phyloP scores from a whole-genome alignment of 2,329 filamentous ascomycete species.

The Dryadomyces quercivorus region DNA sequence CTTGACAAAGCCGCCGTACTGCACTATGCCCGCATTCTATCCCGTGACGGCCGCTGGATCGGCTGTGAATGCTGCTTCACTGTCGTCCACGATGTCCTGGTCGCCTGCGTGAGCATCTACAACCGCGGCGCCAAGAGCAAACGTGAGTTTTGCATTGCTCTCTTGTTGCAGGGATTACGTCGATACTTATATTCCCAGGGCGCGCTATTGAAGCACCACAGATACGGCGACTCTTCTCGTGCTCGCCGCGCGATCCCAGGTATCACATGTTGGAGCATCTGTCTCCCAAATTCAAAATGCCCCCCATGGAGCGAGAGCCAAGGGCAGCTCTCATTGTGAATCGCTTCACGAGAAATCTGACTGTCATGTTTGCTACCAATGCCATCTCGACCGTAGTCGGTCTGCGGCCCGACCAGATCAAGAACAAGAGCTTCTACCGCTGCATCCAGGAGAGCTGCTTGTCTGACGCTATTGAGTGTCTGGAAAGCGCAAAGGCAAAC shows the following conservation, averaged over 20 bases:
- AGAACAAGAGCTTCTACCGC: constrained; percentile 74
- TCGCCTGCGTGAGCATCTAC: constrained; percentile 75
- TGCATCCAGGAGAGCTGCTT: constrained; percentile 72
- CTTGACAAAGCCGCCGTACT: constrained; percentile 79
- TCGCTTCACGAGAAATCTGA: constrained; percentile 69
- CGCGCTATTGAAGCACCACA: constrained; percentile 66
- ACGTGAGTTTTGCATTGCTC: constrained; percentile 40
- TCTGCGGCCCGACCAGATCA: constrained; percentile 54
- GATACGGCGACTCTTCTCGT: constrained; percentile 68
- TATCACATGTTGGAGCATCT: constrained; percentile 85
- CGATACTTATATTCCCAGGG: constrained; percentile 32
- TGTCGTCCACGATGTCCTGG: constrained; percentile 75
- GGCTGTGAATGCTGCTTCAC: constrained; percentile 85
- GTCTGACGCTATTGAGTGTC: constrained; percentile 60
- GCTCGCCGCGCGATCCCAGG: constrained; percentile 68
- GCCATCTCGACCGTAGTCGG: constrained; percentile 67
- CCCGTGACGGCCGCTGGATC: constrained; percentile 58
- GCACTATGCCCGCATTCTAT: constrained; percentile 62
- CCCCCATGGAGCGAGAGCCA: constrained; percentile 58
- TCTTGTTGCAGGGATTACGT: neutral
- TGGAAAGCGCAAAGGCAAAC: constrained; percentile 80
- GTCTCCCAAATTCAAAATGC: constrained; percentile 63
- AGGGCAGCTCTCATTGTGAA: constrained; percentile 78
- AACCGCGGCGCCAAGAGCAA: constrained; percentile 55
- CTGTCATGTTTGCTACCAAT: constrained; percentile 77